A percentile compares a stretch with the other conserved stretches of the same genome.
phyloP scores from a whole-genome alignment of 2,329 filamentous ascomycete genomes.

The Colletotrichum tropicale region DNA sequence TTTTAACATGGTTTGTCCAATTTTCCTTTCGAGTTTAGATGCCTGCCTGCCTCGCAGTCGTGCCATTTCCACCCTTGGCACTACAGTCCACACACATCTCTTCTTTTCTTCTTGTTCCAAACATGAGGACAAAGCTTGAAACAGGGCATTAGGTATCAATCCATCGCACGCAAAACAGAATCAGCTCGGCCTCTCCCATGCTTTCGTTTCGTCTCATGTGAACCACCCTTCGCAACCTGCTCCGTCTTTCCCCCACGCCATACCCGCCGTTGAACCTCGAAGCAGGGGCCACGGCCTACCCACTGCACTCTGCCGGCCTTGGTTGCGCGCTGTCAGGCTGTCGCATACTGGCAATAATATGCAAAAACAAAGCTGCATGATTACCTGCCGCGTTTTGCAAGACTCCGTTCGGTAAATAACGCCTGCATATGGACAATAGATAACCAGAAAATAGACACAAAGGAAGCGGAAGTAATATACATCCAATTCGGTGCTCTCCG shows the following conservation, averaged over 20 bases:
- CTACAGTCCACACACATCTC: neutral
- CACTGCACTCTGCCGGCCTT: neutral
- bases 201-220: constrained; percentile 17
- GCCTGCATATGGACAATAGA: constrained; percentile 20
- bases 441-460: constrained; percentile 14
- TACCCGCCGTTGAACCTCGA: neutral
- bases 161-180: constrained; percentile 9
- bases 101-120: neutral
- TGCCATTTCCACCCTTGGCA: neutral
- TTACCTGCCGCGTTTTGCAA: neutral
- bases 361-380: neutral
- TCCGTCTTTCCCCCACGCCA: neutral
- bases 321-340: neutral
- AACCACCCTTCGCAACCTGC: constrained; percentile 1
- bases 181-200: constrained; percentile 3
- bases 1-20: constrained; percentile 13
- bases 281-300: neutral
- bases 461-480: constrained; percentile 8
- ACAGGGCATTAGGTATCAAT: constrained; percentile 12
- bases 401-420: neutral
- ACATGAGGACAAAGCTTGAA: constrained; percentile 12
- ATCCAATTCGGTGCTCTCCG: neutral
- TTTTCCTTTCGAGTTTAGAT: neutral
- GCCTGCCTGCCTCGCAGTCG: neutral
- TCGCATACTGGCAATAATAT: neutral